Evolutionary conservation across 441 rosid genomes (phyloP), one percentile per base, ranked within the genome.

Genomic region (Populus hybrid): DNA sequence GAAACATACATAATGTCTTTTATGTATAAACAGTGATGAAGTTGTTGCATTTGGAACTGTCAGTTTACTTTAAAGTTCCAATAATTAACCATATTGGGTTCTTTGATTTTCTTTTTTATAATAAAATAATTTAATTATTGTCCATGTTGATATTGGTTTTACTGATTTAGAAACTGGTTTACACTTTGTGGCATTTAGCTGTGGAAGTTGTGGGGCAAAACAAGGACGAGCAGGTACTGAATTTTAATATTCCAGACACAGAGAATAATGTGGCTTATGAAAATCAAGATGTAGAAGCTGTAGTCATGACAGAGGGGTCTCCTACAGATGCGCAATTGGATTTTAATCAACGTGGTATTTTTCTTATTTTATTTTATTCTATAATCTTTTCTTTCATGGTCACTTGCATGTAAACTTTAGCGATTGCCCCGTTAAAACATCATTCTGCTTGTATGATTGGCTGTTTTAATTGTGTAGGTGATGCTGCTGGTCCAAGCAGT

Each of bases 261-360:
- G 99, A 93, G 80, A 93, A 94, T 82, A 87, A 81, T 82, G 87
- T 85, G 70, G 92, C 83, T 26, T 92, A 81, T 86, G 99, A 92
- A 82, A 92, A 89, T 75, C 91, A 84, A 73, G 96, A 94, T 59
- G 99, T 90, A 36, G 95, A 94, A 80, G 84, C 87, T 10, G 94
- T 88, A 46, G 94, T 92, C 36, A 93, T 96, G 93, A 80, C 89
- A 75, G 99, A 95, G 83, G 97, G 89, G 77, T 84, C 85, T 21
- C 89, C 86, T 20, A 84, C 90, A 74, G 97, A 94, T 89, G 71
- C 64, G 76, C 69, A 11, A 28, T 75, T 83, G 71, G 72, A 72
- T 75, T 67, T 70, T 72, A 83, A 69, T 61, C 57, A 67, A 68
- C 79, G 40, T 12, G 83, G 89, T 34, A 69, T 81, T 79, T 72